phyloP scores from a whole-genome alignment of 2,329 filamentous ascomycete species.

The Grosmannia serpens region DNA sequence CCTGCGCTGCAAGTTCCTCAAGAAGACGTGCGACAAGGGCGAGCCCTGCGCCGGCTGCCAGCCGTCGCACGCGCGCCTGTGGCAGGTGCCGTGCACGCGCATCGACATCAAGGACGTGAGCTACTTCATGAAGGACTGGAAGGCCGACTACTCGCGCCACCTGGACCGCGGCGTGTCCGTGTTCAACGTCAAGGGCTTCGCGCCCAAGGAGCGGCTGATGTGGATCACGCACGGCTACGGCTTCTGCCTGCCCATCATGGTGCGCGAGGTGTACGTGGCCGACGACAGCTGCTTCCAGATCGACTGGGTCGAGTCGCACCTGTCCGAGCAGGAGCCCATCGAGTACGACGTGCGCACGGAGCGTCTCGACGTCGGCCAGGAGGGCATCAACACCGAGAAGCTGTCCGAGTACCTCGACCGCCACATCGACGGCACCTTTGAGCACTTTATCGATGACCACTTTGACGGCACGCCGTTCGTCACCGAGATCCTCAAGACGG shows the following conservation, averaged over 20 bases:
- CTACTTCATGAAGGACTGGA: constrained; percentile 99
- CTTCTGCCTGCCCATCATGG: constrained; percentile 83
- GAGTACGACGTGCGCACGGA: constrained; percentile 82
- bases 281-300: constrained; percentile 89
- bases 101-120: constrained; percentile 98
- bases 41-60: constrained; percentile 93
- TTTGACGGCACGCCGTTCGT: constrained; percentile 93
- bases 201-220: constrained; percentile 56
- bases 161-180: constrained; percentile 78
- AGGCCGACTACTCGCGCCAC: constrained; percentile 89
- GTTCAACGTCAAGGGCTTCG: constrained; percentile 84
- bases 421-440: constrained; percentile 85
- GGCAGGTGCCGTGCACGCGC: constrained; percentile 95
- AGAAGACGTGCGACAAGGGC: constrained; percentile 98
- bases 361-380: constrained; percentile 77
- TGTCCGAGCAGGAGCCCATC: constrained; percentile 56
- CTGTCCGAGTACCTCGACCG: constrained; percentile 89
- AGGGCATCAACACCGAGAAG: constrained; percentile 70
- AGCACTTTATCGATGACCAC: constrained; percentile 89
- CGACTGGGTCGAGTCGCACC: constrained; percentile 80
- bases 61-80: constrained; percentile 86
- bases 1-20: constrained; percentile 93
- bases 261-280: constrained; percentile 83
- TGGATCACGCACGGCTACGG: constrained; percentile 97
- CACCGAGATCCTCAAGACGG: constrained; percentile 92